phyloP scores from a whole-genome alignment of 371 early-diverging fungal species.

The Mucor racemosus region DNA sequence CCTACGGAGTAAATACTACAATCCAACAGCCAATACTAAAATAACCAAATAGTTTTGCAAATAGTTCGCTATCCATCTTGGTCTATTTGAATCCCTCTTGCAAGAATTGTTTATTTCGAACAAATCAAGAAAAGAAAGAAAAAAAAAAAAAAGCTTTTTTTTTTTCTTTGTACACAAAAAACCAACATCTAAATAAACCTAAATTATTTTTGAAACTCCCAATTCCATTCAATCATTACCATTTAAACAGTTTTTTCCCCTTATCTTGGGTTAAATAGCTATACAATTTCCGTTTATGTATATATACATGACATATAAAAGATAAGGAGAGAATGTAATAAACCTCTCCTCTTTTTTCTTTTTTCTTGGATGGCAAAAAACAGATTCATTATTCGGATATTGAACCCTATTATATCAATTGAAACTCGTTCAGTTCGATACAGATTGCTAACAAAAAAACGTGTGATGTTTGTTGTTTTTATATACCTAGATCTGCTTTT shows the following conservation, averaged over 20 bases:
- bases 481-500: background rate
- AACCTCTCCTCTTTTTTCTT: background rate
- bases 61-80: constrained; percentile 21
- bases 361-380: background rate
- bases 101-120: background rate
- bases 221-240: background rate
- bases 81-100: background rate
- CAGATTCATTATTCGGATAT: background rate
- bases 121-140: constrained; percentile 15
- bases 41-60: constrained; percentile 51
- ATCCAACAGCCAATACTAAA: constrained; percentile 68
- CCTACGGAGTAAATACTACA: constrained; percentile 74
- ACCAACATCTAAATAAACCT: background rate
- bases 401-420: background rate
- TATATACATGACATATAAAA: too few relatives aligned
- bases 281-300: too few relatives aligned
- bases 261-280: background rate
- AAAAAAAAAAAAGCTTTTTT: constrained; percentile 6
- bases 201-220: background rate
- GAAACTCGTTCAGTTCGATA: constrained; percentile 1
- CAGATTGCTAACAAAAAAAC: background rate
- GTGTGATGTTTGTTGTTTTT: background rate
- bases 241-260: background rate
- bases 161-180: constrained; percentile 5
- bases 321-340: too few relatives aligned